These are phyloP conservation scores for Hyphopichia homilentoma DNA, from an alignment of 805 yeast genomes.

Conservation along the genomic window DNA sequence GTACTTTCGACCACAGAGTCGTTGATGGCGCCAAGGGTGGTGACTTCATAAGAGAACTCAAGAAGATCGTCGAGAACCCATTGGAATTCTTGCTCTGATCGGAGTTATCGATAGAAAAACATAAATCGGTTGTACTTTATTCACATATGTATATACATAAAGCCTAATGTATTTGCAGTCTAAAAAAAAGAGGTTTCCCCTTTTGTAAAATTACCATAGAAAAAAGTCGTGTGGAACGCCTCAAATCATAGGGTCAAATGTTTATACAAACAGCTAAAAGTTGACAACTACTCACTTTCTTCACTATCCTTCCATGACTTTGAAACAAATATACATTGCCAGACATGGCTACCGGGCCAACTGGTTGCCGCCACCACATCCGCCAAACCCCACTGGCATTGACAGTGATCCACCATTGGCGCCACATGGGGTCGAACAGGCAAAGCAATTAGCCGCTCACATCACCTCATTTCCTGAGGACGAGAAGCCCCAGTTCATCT, in stretches of 20 bases:
- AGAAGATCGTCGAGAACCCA: slow-evolving; percentile 92
- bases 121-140: background rate
- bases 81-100: slow-evolving; percentile 70
- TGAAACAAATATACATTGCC: slow-evolving; percentile 63
- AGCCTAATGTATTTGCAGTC: too few species aligned
- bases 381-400: slow-evolving; percentile 82
- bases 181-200: too few species aligned
- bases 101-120: background rate
- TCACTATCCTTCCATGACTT: too few species aligned
- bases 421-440: slow-evolving; percentile 83
- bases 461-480: slow-evolving; percentile 37
- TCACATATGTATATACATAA: background rate
- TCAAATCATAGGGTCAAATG: too few species aligned
- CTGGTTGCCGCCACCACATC: slow-evolving; percentile 73
- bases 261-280: too few species aligned
- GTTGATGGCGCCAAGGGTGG: slow-evolving; percentile 98
- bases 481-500: slow-evolving; percentile 66
- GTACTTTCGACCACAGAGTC: slow-evolving; percentile 96
- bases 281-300: too few species aligned
- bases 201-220: too few species aligned
- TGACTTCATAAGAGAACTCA: slow-evolving; percentile 91
- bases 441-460: slow-evolving; percentile 69
- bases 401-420: slow-evolving; percentile 89
- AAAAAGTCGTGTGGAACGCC: too few species aligned
- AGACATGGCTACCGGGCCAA: slow-evolving; percentile 91